Percentiles rank a stretch among this genome's conserved stretches.
Evolutionary conservation across 2,329 filamentous ascomycete species (phyloP).

Genomic region (Huntiella abstrusa): DNA sequence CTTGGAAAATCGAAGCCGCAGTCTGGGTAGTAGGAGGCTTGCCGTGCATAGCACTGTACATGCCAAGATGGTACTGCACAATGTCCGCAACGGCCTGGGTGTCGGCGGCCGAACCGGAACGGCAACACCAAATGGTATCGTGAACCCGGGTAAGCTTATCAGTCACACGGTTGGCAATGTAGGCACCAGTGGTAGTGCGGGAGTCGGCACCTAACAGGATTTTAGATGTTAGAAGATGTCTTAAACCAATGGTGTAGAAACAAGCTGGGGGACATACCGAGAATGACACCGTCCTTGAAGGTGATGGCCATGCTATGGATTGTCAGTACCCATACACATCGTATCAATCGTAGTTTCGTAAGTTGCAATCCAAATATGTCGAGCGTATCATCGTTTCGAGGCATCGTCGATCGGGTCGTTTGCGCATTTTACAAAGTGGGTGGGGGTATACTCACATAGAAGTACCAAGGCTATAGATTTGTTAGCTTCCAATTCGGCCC

Average conservation of each 20-base stretch:
- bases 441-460: constrained; percentile 54
- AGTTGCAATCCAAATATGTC: constrained; percentile 2
- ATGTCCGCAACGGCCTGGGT: constrained; percentile 97
- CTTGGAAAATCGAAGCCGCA: constrained; percentile 89
- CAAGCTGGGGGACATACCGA: constrained; percentile 34
- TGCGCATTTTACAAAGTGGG: background rate
- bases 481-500: constrained; percentile 13
- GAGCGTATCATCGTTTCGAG: constrained; percentile 9
- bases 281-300: constrained; percentile 94
- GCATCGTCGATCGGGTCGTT: constrained; percentile 1
- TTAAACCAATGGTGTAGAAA: too few species aligned
- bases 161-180: constrained; percentile 97
- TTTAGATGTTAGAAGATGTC: background rate
- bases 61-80: constrained; percentile 84
- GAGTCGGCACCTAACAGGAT: constrained; percentile 58
- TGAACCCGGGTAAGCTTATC: constrained; percentile 98
- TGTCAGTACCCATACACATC: constrained; percentile 14
- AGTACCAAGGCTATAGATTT: constrained; percentile 58
- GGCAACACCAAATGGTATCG: constrained; percentile 99
- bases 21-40: constrained; percentile 87
- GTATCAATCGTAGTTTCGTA: constrained; percentile 9
- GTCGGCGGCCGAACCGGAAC: constrained; percentile 90
- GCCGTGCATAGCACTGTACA: constrained; percentile 81
- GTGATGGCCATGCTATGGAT: constrained; percentile 80
- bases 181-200: constrained; percentile 89